These are phyloP conservation scores for Diplocarpon mali DNA, from an alignment of 2,329 filamentous ascomycete genomes.

Conservation along the genomic window DNA sequence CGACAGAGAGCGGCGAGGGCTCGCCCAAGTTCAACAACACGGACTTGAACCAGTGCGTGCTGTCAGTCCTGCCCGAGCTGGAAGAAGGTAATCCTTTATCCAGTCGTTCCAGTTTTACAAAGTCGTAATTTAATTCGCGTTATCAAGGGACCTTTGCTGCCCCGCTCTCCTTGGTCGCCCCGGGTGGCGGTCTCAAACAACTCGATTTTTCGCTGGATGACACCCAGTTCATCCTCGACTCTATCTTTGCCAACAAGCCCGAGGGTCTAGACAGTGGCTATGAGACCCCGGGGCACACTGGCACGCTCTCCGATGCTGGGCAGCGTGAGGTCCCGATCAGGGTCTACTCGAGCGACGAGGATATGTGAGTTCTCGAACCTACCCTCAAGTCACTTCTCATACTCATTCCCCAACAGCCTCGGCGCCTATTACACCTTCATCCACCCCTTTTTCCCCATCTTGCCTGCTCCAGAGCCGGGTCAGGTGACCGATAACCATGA, in stretches of 20 bases:
- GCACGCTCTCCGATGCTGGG: slow-evolving; percentile 9
- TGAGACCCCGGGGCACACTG: slow-evolving; percentile 10
- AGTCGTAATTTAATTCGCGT: neutral
- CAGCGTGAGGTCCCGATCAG: slow-evolving; percentile 9
- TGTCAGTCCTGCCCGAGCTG: slow-evolving; percentile 11
- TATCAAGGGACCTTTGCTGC: slow-evolving; percentile 28
- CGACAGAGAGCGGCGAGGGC: slow-evolving; percentile 2
- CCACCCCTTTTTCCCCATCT: slow-evolving; percentile 38
- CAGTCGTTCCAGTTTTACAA: too few relatives aligned
- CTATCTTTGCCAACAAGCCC: neutral
- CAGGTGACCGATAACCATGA: slow-evolving; percentile 19
- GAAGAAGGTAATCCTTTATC: slow-evolving; percentile 9
- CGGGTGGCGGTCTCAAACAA: slow-evolving; percentile 37
- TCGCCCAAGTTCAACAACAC: slow-evolving; percentile 8
- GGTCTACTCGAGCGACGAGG: slow-evolving; percentile 19
- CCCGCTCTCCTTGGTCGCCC: slow-evolving; percentile 22
- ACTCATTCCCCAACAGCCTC: slow-evolving; percentile 25
- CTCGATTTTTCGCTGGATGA: slow-evolving; percentile 36
- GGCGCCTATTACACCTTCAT: slow-evolving; percentile 43
- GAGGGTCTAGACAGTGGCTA: slow-evolving; percentile 16
- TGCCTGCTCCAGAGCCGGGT: slow-evolving; percentile 32
- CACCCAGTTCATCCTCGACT: slow-evolving; percentile 14
- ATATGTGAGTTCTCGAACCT: slow-evolving; percentile 15
- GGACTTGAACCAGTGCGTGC: slow-evolving; percentile 13
- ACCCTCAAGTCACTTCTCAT: neutral